These are phyloP conservation scores for Theileria annulata DNA, from an alignment of 169 alveolate species.

Conservation along the genomic window DNA sequence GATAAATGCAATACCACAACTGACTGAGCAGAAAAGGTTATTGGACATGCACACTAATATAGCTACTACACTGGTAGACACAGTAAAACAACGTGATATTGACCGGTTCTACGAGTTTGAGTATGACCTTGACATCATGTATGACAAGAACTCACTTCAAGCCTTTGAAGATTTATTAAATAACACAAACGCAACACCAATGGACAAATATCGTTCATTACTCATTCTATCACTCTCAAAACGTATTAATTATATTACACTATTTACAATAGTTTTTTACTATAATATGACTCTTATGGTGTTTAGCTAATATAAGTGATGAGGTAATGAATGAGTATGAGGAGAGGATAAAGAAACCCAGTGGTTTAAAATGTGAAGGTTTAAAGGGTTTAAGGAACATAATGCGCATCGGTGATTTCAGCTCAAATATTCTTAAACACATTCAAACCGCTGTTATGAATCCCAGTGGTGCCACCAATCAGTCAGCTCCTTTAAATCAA, in stretches of 20 bases:
- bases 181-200: slow-evolving; percentile 55
- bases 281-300: too few species aligned
- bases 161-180: slow-evolving; percentile 70
- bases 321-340: slow-evolving; percentile 60
- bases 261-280: too few species aligned
- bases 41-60: slow-evolving; percentile 84
- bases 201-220: slow-evolving; percentile 73
- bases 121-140: slow-evolving; percentile 70
- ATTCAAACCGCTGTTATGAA: slow-evolving; percentile 56
- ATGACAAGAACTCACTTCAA: slow-evolving; percentile 70
- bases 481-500: too few species aligned
- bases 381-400: slow-evolving; percentile 52
- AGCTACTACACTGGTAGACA: slow-evolving; percentile 80
- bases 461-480: too few species aligned
- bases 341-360: slow-evolving; percentile 54
- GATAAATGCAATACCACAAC: slow-evolving; percentile 82
- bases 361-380: slow-evolving; percentile 48
- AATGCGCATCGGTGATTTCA: slow-evolving; percentile 66
- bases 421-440: slow-evolving; percentile 59
- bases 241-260: too few species aligned
- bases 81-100: slow-evolving; percentile 77
- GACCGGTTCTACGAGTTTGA: slow-evolving; percentile 79
- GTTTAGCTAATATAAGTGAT: slow-evolving; percentile 11
- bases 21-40: slow-evolving; percentile 82
- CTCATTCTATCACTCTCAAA: slow-evolving; percentile 65